phyloP scores from a whole-genome alignment of 2,329 filamentous ascomycete species.

The Penicillium sp. region DNA sequence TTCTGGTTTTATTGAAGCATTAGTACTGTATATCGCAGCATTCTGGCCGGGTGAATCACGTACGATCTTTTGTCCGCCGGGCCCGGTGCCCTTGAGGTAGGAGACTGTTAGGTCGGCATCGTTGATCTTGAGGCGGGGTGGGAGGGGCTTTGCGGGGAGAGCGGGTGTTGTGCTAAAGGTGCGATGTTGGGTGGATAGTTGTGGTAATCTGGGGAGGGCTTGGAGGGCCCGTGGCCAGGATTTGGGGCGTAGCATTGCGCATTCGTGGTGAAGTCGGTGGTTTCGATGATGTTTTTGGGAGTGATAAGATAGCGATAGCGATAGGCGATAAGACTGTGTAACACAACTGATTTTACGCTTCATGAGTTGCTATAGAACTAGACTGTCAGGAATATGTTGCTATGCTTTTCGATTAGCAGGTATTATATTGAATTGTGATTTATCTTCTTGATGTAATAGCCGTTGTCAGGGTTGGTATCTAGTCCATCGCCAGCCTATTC shows the following conservation, averaged over 20 bases:
- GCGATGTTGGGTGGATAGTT: background rate
- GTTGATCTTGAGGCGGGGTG: constrained; percentile 72
- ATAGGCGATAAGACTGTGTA: constrained; percentile 7
- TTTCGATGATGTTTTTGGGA: background rate
- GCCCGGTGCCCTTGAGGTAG: constrained; percentile 88
- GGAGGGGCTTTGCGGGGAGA: constrained; percentile 60
- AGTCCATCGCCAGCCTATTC: no score
- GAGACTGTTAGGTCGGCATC: constrained; percentile 79
- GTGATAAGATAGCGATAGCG: constrained; percentile 14
- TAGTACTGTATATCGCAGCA: background rate
- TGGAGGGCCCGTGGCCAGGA: background rate
- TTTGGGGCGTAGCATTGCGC: constrained; percentile 7
- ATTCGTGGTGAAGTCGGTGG: background rate
- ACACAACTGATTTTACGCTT: background rate
- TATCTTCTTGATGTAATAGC: no score
- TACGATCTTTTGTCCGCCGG: constrained; percentile 94
- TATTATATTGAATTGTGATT: background rate
- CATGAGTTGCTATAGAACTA: background rate
- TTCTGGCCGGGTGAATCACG: constrained; percentile 13
- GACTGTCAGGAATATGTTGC: background rate
- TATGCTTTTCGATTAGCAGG: background rate
- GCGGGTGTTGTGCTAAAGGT: constrained; percentile 26
- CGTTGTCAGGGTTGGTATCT: no score
- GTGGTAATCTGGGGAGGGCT: background rate
- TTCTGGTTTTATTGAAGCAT: constrained; percentile 57